These are phyloP conservation scores for Debaryomyces coudertii DNA, from an alignment of 1,139 yeast genomes.

Conservation along the genomic window DNA sequence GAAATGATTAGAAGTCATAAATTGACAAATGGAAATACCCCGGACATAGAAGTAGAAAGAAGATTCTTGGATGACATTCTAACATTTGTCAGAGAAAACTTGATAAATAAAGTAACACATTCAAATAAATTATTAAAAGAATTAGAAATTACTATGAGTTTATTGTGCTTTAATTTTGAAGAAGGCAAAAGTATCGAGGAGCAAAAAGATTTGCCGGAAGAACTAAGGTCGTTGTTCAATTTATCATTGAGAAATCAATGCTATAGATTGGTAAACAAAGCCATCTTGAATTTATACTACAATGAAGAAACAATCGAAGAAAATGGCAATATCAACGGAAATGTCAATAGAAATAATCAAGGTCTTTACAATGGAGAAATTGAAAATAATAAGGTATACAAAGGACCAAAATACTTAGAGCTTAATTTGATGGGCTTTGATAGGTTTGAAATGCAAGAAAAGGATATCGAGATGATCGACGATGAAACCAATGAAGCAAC, in stretches of 20 bases:
- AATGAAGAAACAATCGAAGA: slow-evolving; percentile 14
- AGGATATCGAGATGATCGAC: slow-evolving; percentile 16
- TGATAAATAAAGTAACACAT: slow-evolving; percentile 59
- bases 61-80: slow-evolving; percentile 59
- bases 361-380: slow-evolving; percentile 8
- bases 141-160: slow-evolving; percentile 71
- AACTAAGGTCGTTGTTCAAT: slow-evolving; percentile 53
- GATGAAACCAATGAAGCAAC: slow-evolving; percentile 14
- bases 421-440: slow-evolving; percentile 20
- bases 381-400: slow-evolving; percentile 14
- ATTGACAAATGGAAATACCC: slow-evolving; percentile 17
- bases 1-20: slow-evolving; percentile 65
- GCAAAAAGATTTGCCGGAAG: slow-evolving; percentile 54
- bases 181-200: slow-evolving; percentile 32
- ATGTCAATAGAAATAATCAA: slow-evolving; percentile 9
- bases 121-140: slow-evolving; percentile 58
- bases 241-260: slow-evolving; percentile 59
- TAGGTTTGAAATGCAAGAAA: slow-evolving; percentile 9
- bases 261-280: slow-evolving; percentile 60
- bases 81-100: slow-evolving; percentile 60
- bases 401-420: slow-evolving; percentile 22
- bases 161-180: slow-evolving; percentile 57
- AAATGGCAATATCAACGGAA: slow-evolving; percentile 6
- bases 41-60: slow-evolving; percentile 37
- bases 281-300: slow-evolving; percentile 35